Evolutionary conservation across 1,284 basidiomycete species (phyloP).

Genomic region (Gymnopus androsaceus): DNA sequence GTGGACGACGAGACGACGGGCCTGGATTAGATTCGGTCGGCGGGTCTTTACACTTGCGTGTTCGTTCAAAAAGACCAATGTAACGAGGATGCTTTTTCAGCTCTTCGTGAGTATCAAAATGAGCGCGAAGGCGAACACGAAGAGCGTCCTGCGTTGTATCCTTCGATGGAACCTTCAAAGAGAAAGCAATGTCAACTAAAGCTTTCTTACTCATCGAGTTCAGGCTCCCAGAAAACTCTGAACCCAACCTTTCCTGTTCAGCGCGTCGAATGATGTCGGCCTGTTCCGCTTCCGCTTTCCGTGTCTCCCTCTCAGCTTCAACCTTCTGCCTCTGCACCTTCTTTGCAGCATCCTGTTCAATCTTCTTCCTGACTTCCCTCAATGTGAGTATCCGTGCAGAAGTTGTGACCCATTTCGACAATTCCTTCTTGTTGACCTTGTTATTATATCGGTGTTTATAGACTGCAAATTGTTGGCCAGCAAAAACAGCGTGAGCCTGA

Average conservation of each 20-base stretch:
- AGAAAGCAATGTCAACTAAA: slow-evolving; percentile 18
- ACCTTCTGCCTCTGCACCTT: neutral
- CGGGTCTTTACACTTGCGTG: neutral
- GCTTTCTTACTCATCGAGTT: slow-evolving; percentile 19
- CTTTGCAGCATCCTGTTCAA: neutral
- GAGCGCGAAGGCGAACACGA: slow-evolving; percentile 8
- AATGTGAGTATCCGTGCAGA: neutral
- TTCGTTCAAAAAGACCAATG: neutral
- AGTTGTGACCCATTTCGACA: neutral
- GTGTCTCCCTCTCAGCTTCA: neutral
- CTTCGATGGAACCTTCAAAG: slow-evolving; percentile 13
- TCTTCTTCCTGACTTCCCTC: neutral
- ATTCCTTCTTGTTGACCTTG: slow-evolving; percentile 7
- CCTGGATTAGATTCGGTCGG: neutral
- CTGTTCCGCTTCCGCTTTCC: neutral
- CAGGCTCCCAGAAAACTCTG: slow-evolving; percentile 16
- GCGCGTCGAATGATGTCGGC: neutral
- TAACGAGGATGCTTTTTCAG: slow-evolving; percentile 1
- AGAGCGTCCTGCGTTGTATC: slow-evolving; percentile 16
- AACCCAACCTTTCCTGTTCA: slow-evolving; percentile 8
- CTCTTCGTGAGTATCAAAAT: slow-evolving; percentile 18
- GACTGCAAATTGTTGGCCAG: neutral
- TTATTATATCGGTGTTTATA: neutral
- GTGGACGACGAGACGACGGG: neutral
- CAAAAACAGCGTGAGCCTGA: neutral